Evolutionary conservation across 1,284 basidiomycete genomes (phyloP).

Genomic region (Sparassis latifolia): DNA sequence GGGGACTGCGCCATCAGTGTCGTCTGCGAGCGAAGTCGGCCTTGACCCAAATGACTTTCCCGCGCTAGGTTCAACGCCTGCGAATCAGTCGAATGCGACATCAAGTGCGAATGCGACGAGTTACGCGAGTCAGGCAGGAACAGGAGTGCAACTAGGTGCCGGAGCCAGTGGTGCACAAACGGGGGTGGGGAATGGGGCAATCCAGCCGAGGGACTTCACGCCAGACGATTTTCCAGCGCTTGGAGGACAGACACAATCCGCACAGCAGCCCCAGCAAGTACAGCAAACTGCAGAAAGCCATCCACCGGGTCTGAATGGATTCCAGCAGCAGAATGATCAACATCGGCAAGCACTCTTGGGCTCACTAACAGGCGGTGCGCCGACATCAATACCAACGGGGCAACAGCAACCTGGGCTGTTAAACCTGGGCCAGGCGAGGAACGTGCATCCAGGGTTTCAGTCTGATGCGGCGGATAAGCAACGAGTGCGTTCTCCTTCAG

Average conservation of each 20-base stretch:
- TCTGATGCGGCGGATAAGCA: conserved; percentile 60
- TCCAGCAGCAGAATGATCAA: conserved; percentile 44
- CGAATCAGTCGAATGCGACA: conserved; percentile 26
- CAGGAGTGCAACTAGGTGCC: conserved; percentile 34
- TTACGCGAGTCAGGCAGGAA: conserved; percentile 73
- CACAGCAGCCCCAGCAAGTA: conserved; percentile 32
- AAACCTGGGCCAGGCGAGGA: conserved; percentile 52
- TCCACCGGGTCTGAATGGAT: conserved; percentile 71
- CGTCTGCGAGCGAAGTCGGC: conserved; percentile 67
- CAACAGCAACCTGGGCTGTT: conserved; percentile 57
- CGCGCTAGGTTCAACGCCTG: conserved; percentile 59
- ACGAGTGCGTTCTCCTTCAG: conserved; percentile 42
- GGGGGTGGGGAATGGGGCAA: conserved; percentile 30
- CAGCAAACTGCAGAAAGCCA: conserved; percentile 33
- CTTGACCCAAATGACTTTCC: conserved; percentile 84
- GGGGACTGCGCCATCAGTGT: conserved; percentile 47
- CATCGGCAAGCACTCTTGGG: conserved; percentile 52
- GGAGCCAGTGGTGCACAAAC: conserved; percentile 31
- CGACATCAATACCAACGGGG: conserved; percentile 27
- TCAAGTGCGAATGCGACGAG: conserved; percentile 45
- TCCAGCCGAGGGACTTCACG: conserved; percentile 62
- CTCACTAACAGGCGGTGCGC: conserved; percentile 35
- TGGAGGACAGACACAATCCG: conserved; percentile 43
- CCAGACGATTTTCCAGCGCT: conserved; percentile 81
- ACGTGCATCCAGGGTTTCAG: conserved; percentile 57